Base-by-base conservation (phyloP, 257 asterid genomes). In the Nicotiana undulata region DNA sequence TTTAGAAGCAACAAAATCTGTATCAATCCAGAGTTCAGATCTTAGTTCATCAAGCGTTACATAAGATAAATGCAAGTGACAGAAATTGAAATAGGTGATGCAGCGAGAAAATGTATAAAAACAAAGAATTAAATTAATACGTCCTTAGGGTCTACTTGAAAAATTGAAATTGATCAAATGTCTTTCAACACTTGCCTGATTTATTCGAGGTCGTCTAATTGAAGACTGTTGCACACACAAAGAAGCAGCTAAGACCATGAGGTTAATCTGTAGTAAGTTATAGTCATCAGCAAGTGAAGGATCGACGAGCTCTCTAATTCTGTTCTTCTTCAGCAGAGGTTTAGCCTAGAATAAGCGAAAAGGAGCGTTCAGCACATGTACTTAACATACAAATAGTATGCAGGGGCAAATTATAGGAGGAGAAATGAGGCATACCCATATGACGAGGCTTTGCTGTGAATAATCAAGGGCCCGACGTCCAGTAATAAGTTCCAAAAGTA, bases 401-500 rank as follows among this genome's bases (percentile, higher is more conserved):
- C 34, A 49, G 37, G 13, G 26, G 44, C 40, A 24, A 24, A 49
- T 0, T 20, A 46, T 15, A 72, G 61, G 24, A 1, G n/a, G 24
- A 52, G 68, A 63, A 77, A 63, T n/a, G 2, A 32, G 75, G 76
- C 92, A 2, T 91, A 93, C 99, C 99, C 99, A 95, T 86, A 95
- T 86, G 79, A 95, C 97, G 29, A 95, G 98, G 92, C 98, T 94
- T 84, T 94, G 98, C 83, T 89, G 98, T 1, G 98, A 90, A 88
- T 93, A 93, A 86, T 94, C 98, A 44, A 94, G 88, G 18, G 98
- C 98, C 8, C 98, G 91, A 5, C 98, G 97, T n/a, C 98, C 98
- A 0, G 97, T 92, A 63, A 94, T 92, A 17, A 94, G 98, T 63
- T 94, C 98, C 86, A 94, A 83, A 60, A 94, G 88, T 82, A 94